Percentiles rank a stretch among this genome's conserved stretches.
phyloP scores from a whole-genome alignment of 129 eudicot genomes.

The Scalesia atractyloides region DNA sequence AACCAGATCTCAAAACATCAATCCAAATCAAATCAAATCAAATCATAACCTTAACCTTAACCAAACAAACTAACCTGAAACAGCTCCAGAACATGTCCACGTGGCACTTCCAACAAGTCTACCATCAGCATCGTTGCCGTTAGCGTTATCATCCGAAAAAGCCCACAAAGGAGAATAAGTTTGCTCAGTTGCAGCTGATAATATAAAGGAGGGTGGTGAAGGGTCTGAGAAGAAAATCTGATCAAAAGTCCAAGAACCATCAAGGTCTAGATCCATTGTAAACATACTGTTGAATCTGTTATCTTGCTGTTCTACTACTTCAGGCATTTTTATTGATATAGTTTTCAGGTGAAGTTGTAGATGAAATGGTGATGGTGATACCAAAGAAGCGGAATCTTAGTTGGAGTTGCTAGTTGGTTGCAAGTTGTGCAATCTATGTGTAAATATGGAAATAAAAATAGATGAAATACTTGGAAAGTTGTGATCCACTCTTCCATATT shows the following conservation, averaged over 20 bases:
- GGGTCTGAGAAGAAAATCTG: conserved; percentile 62
- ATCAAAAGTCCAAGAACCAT: conserved; percentile 73
- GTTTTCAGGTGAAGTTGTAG: background rate
- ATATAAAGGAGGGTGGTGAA: conserved; percentile 38
- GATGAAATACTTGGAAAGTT: conserved; percentile 9
- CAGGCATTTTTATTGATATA: conserved; percentile 14
- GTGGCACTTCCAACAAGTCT: conserved; percentile 30
- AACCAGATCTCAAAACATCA: background rate
- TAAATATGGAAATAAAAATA: background rate
- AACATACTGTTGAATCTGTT: conserved; percentile 6
- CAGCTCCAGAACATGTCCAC: conserved; percentile 23
- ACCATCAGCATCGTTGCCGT: conserved; percentile 17
- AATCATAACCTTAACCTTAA: background rate
- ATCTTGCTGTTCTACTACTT: conserved; percentile 20
- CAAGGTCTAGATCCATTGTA: conserved; percentile 76
- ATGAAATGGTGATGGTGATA: conserved; percentile 25
- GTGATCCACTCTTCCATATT: conserved; percentile 33
- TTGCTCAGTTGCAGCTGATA: conserved; percentile 56
- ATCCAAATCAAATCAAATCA: background rate
- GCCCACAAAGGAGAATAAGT: conserved; percentile 78
- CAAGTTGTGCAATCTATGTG: background rate
- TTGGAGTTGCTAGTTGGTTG: conserved; percentile 29
- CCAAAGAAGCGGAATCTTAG: conserved; percentile 31
- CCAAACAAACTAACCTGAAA: conserved; percentile 28
- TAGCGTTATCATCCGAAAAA: conserved; percentile 46